A percentile compares a stretch with the other conserved stretches of the same genome.
Evolutionary conservation across 495 filamentous ascomycete genomes (phyloP).

Genomic region (Chaetomium cochliodes): DNA sequence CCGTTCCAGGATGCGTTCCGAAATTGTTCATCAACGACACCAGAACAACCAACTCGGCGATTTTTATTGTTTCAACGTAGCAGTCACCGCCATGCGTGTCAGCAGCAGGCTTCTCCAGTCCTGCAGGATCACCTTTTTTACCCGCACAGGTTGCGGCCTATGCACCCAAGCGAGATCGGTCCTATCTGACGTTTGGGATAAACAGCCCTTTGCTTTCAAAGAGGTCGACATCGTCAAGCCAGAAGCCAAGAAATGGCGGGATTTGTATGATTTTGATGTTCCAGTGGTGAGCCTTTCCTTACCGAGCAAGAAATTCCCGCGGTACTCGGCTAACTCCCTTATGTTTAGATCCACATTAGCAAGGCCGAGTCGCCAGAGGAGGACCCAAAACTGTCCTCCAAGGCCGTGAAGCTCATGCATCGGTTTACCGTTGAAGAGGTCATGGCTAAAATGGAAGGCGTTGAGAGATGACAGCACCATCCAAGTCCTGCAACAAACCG

Average conservation of each 20-base stretch:
- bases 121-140: conserved; percentile 78
- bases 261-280: conserved; percentile 85
- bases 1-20: neutral
- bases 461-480: conserved; percentile 45
- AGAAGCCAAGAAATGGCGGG: conserved; percentile 65
- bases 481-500: neutral
- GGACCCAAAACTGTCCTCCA: conserved; percentile 51
- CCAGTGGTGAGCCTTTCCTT: conserved; percentile 61
- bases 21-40: neutral
- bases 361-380: conserved; percentile 49
- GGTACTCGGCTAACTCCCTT: neutral
- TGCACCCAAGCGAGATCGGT: conserved; percentile 74
- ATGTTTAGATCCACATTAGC: conserved; percentile 63
- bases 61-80: neutral
- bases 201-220: conserved; percentile 68
- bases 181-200: conserved; percentile 67
- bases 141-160: conserved; percentile 72
- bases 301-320: neutral
- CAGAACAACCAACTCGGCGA: neutral
- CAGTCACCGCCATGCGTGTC: conserved; percentile 36
- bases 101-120: conserved; percentile 52
- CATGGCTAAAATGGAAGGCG: conserved; percentile 65
- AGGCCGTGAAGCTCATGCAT: conserved; percentile 80
- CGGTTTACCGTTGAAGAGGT: conserved; percentile 71
- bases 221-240: conserved; percentile 76